These are phyloP conservation scores for Arabidopsis arenosa DNA, from an alignment of 345 rosid species.

Conservation along the genomic window DNA sequence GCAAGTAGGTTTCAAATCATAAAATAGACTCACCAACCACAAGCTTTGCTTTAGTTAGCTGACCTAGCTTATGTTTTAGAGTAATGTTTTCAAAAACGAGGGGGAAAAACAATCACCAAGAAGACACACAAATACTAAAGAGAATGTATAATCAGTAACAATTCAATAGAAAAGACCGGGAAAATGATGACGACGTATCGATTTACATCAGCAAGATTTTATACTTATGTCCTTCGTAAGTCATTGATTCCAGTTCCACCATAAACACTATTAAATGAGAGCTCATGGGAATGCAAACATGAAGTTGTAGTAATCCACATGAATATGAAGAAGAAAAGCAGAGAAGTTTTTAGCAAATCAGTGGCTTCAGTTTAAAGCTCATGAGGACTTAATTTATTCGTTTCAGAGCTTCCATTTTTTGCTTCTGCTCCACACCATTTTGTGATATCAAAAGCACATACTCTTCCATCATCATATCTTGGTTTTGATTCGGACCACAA, in stretches of 20 bases:
- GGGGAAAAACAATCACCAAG: background rate
- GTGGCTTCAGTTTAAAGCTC: background rate
- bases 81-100: background rate
- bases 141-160: background rate
- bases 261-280: background rate
- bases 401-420: background rate
- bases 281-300: too few species aligned
- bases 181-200: background rate
- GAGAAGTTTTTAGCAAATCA: background rate
- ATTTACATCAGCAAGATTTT: background rate
- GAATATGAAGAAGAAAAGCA: background rate
- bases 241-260: background rate
- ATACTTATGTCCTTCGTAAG: background rate
- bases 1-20: background rate
- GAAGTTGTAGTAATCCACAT: too few species aligned
- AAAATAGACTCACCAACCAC: background rate
- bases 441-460: background rate
- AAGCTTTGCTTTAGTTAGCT: constrained; percentile 5
- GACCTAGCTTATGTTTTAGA: background rate
- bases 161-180: background rate
- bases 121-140: background rate
- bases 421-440: background rate
- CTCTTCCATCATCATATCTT: background rate
- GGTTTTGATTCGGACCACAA: background rate
- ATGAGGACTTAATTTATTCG: background rate